Percentiles rank a stretch among this genome's conserved stretches.
phyloP scores from a whole-genome alignment of 257 asterid genomes.

The Solanum ahanhuiri region DNA sequence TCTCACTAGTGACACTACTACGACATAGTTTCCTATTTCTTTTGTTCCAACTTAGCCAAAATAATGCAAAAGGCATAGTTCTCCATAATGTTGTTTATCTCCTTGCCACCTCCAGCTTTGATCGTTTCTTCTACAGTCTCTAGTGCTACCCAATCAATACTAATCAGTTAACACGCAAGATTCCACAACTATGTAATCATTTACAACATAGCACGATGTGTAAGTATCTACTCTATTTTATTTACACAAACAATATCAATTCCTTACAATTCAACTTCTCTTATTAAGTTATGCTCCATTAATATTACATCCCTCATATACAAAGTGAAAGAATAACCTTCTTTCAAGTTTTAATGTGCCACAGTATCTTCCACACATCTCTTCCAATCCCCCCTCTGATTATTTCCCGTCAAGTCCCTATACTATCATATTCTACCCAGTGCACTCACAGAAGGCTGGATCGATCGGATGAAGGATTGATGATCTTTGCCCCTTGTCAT shows the following conservation, averaged over 20 bases:
- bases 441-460: not conserved
- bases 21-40: not conserved
- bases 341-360: not conserved
- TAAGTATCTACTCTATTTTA: not conserved
- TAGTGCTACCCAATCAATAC: not conserved
- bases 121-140: not conserved
- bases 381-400: not conserved
- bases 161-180: not conserved
- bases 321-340: not conserved
- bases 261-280: not conserved
- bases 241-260: not conserved
- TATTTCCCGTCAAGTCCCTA: not conserved
- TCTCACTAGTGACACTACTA: not conserved
- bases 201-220: not conserved
- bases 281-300: not conserved
- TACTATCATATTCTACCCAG: not conserved
- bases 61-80: not conserved
- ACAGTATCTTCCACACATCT: not conserved
- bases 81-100: not conserved
- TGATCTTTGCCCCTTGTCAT: not conserved
- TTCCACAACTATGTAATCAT: not conserved
- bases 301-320: not conserved
- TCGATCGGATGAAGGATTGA: not conserved
- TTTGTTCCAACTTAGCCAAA: not conserved
- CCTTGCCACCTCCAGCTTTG: not conserved